Evolutionary conservation across 805 yeast species (phyloP), one percentile per base, ranked within the genome.

Genomic region (Wickerhamiella spandovensis): DNA sequence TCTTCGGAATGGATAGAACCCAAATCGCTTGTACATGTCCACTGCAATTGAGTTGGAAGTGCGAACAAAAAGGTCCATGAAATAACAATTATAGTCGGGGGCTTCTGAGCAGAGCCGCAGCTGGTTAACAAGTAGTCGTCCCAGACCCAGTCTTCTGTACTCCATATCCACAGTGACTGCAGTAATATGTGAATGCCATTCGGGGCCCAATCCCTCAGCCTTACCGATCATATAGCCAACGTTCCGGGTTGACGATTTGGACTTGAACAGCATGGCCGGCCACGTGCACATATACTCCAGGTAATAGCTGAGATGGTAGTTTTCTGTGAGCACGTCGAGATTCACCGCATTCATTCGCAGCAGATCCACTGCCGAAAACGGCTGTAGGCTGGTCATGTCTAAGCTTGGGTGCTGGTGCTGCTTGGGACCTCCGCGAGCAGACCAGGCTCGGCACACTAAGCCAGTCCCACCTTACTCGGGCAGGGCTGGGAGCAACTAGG

Each of bases 161-260:
- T 78, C 81, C 12, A 85, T 81, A 52, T 83, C 82, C 1, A 92
- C 83, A 0, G 97, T 88, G 3, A 92, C 95, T 0, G 98, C 97
- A 0, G 97, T 87, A 47, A 92, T 88, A 64, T 92, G 99, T 1
- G 95, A 78, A 62, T 92, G 99, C 95, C 97, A 90, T 53, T 88
- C 92, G 45, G 74, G 77, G 5, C 74, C 78, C 37, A 71, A 71
- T 0, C 98, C 98, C 64, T 92, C 98, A 0, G 95, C 81, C 64
- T 92, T 92, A n/a, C 94, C 97, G 79, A 92, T 79, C 95, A 92
- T 64, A 53, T 66, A 64, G 6, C 74, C 72, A 0, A 70, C 66
- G 54, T 76, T 81, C 8, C 62, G 61, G 37, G 55, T 51, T 3
- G 61, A 53, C 38, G 58, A 60, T 1, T 68, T 69, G 10, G 89